These are phyloP conservation scores for Solanum habrochaites DNA, from an alignment of 257 asterid species.

Conservation along the genomic window DNA sequence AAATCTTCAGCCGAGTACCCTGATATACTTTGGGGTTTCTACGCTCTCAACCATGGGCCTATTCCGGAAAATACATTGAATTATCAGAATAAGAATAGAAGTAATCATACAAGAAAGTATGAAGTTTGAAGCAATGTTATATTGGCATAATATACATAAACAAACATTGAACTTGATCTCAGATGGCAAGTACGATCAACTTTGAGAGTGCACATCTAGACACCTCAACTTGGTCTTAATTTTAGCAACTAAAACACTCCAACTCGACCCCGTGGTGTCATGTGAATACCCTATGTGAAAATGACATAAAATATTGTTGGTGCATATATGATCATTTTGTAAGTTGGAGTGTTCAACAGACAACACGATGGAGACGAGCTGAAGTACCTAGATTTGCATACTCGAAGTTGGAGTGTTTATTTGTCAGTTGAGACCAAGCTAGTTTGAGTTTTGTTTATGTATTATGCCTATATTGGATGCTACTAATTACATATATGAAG, in stretches of 20 bases:
- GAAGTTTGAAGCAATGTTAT: background rate
- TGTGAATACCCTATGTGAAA: background rate
- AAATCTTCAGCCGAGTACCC: slow-evolving; percentile 91
- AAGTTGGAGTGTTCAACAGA: background rate
- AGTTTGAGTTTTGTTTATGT: background rate
- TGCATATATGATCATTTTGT: background rate
- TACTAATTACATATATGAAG: background rate
- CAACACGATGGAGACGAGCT: background rate
- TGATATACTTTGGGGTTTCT: slow-evolving; percentile 95
- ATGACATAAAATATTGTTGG: background rate
- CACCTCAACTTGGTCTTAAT: background rate
- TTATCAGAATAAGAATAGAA: background rate
- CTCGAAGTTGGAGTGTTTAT: background rate
- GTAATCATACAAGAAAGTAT: background rate
- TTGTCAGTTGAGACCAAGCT: background rate
- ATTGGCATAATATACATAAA: no score
- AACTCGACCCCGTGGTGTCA: background rate
- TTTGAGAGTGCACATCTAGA: background rate
- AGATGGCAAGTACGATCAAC: background rate
- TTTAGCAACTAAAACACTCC: background rate
- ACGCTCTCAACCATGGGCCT: slow-evolving; percentile 83
- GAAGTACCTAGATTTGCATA: background rate
- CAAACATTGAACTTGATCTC: background rate
- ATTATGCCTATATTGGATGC: background rate
- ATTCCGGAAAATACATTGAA: background rate